Percentiles rank a stretch among this genome's conserved stretches.
phyloP scores from a whole-genome alignment of 192 early-diverging fungal species.

The Geranomyces variabilis region DNA sequence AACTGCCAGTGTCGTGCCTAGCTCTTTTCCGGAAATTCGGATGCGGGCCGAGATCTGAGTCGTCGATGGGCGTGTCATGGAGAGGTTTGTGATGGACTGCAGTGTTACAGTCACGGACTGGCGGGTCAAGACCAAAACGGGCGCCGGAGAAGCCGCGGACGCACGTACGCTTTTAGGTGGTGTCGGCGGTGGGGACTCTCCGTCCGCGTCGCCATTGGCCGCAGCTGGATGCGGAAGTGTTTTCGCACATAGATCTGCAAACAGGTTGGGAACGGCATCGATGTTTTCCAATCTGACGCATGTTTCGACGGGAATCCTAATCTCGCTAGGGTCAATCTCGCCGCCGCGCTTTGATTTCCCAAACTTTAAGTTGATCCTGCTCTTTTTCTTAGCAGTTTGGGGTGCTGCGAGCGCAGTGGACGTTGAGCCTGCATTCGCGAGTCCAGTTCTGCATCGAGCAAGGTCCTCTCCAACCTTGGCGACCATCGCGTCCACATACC shows the following conservation, averaged over 20 bases:
- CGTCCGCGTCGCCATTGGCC: background rate
- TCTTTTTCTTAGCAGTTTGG: constrained; percentile 26
- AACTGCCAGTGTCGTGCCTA: constrained; percentile 24
- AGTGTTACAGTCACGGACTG: background rate
- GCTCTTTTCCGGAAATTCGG: constrained; percentile 17
- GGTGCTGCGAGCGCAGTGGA: background rate
- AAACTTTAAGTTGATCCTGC: constrained; percentile 26
- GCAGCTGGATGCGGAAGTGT: background rate
- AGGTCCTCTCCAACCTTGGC: constrained; percentile 10
- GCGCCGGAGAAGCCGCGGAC: background rate
- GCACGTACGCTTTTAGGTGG: constrained; percentile 15
- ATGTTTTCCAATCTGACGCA: constrained; percentile 50
- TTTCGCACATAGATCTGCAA: constrained; percentile 18
- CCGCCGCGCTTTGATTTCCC: constrained; percentile 33
- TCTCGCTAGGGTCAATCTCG: constrained; percentile 33
- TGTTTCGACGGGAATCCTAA: constrained; percentile 32
- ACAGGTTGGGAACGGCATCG: constrained; percentile 24
- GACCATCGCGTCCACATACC: constrained; percentile 30
- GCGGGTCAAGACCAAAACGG: background rate
- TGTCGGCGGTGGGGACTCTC: constrained; percentile 7
- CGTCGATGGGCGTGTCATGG: constrained; percentile 30
- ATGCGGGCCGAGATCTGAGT: constrained; percentile 20
- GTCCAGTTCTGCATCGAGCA: background rate
- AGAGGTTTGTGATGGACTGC: background rate
- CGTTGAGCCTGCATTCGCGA: background rate